Evolutionary conservation across 495 filamentous ascomycete genomes (phyloP).

Genomic region (Cladorrhinum samala): DNA sequence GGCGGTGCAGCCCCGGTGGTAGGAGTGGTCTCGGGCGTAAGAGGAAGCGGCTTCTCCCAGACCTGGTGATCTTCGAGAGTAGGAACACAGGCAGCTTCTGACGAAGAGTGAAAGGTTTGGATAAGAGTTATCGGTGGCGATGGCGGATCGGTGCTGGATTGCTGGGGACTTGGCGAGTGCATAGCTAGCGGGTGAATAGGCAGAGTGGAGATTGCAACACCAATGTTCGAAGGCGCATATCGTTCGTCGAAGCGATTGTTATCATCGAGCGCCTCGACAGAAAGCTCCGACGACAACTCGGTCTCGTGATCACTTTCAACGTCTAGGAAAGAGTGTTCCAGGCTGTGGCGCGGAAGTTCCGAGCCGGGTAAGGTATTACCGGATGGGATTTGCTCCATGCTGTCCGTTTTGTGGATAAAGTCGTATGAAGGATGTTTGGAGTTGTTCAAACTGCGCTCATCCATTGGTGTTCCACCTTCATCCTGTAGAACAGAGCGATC

Average conservation of each 20-base stretch:
- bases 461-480: constrained; percentile 21
- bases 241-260: constrained; percentile 38
- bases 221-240: constrained; percentile 27
- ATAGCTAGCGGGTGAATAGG: constrained; percentile 58
- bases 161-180: constrained; percentile 7
- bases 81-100: constrained; percentile 28
- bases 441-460: constrained; percentile 26
- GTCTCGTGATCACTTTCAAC: constrained; percentile 64
- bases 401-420: constrained; percentile 42
- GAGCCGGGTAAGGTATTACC: constrained; percentile 18
- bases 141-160: constrained; percentile 49
- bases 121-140: constrained; percentile 73
- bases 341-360: constrained; percentile 14
- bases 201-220: constrained; percentile 42
- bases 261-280: constrained; percentile 55
- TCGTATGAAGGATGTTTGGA: constrained; percentile 41
- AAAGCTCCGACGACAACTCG: constrained; percentile 75
- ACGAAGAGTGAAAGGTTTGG: constrained; percentile 49
- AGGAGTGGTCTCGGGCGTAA: constrained; percentile 48
- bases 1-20: constrained; percentile 28
- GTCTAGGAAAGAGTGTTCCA: constrained; percentile 59
- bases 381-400: constrained; percentile 32
- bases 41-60: constrained; percentile 46
- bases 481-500: constrained; percentile 39
- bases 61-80: constrained; percentile 36